Evolutionary conservation across 2,329 filamentous ascomycete species (phyloP), one percentile per base, ranked within the genome.

Genomic region (Colletotrichum acutatum): DNA sequence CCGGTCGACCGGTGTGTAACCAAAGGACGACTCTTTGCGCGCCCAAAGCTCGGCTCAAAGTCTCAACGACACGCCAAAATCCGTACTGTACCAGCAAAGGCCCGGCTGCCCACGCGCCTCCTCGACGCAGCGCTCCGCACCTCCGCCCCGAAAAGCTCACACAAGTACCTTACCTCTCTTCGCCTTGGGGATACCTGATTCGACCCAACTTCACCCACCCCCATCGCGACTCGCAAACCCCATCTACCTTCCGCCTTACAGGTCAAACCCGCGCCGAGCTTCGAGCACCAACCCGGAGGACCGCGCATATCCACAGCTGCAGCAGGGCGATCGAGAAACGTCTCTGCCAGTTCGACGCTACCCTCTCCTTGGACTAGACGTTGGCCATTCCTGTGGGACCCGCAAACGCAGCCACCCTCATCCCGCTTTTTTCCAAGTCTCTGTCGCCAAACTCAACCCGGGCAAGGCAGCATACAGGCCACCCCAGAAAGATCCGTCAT

Each of bases 341-440:
- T 59, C 52, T 65, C 52, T 22, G 52, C 60, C 60, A 69, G 52
- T 42, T 46, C 62, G 56, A 72, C 71, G 71, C 71, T 60, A 72
- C 71, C 62, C 34, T 71, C 60, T 49, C 59, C 66, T 65, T 60
- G 66, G 60, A 52, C 60, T 73, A 62, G 37, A 74, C 61, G 69
- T 63, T 56, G 63, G 76, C 78, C 76, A 78, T 71, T 76, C 75
- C 66, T 77, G 77, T 76, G 79, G 79, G 82, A 79, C 80, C 79
- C 79, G 80, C 80, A 82, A 60, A 78, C 80, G 78, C 82, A 80
- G 82, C 81, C 79, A 78, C 78, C 78, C 74, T 65, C 66, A 77
- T 65, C 68, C 76, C 73, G 77, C 74, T 74, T 77, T 74, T 77
- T 75, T 77, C 70, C 74, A 76, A 77, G 77, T 76, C 76, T 75